Conservation (phyloP, 495 filamentous ascomycete species). For the Annulohypoxylon bovei region DNA sequence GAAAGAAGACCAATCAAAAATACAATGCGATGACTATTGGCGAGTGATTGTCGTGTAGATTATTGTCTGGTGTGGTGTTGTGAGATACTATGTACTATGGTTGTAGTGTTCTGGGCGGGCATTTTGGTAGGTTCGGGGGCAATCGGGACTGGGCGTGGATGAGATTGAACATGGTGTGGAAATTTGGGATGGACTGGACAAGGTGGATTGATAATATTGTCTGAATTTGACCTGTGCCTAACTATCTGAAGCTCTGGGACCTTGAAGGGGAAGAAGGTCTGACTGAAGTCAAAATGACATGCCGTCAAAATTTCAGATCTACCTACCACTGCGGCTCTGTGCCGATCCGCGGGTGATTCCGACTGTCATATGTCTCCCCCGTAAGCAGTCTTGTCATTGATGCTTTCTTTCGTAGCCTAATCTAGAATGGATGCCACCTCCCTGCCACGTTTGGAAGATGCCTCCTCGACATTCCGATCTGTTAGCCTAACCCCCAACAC, state of each 20-base stretch:
- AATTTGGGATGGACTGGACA: background rate
- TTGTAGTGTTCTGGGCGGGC: background rate
- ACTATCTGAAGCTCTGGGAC: background rate
- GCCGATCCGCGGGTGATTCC: background rate
- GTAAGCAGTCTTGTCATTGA: background rate
- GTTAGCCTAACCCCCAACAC: background rate
- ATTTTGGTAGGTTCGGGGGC: background rate
- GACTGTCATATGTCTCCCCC: background rate
- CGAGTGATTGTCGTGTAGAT: background rate
- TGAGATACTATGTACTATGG: background rate
- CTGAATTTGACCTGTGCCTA: background rate
- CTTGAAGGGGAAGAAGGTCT: background rate
- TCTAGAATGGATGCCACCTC: background rate
- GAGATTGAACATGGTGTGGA: background rate
- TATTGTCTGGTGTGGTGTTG: background rate
- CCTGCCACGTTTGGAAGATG: background rate
- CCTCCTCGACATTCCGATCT: background rate
- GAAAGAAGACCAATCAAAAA: slow-evolving; percentile 42
- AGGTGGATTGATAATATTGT: background rate
- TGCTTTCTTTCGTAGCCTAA: background rate
- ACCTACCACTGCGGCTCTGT: background rate
- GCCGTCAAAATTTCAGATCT: background rate
- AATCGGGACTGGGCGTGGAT: background rate
- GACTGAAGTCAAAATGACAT: background rate
- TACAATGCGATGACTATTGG: slow-evolving; percentile 1